Evolutionary conservation across 441 rosid species (phyloP).

Genomic region (Adansonia madagascariensis): DNA sequence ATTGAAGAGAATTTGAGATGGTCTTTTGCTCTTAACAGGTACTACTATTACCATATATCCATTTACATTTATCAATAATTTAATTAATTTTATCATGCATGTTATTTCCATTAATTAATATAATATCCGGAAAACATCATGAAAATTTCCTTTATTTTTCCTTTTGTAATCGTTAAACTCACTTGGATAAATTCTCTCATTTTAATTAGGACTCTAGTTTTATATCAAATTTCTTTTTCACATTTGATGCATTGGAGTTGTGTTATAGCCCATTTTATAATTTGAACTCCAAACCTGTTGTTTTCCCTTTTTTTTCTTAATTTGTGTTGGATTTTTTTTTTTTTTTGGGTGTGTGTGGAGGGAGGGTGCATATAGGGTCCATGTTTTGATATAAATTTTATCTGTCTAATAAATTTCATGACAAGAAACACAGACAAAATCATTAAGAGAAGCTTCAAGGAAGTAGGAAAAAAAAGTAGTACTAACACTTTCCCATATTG

Average conservation of each 20-base stretch:
- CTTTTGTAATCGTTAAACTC: neutral
- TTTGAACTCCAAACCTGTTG: neutral
- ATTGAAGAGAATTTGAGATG: slow-evolving; percentile 64
- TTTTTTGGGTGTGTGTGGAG: neutral
- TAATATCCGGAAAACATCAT: neutral
- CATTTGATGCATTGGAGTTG: too few species aligned
- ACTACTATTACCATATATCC: neutral
- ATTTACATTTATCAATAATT: neutral
- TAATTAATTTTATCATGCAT: neutral
- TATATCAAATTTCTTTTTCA: neutral
- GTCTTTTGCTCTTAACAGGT: slow-evolving; percentile 73
- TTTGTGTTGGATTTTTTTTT: neutral
- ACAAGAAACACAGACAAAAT: neutral
- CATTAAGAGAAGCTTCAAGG: neutral
- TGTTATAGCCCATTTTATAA: neutral
- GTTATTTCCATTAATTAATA: neutral
- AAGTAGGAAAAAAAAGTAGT: neutral
- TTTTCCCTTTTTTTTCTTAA: neutral
- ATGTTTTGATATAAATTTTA: neutral
- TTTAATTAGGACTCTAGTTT: neutral
- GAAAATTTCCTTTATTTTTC: neutral
- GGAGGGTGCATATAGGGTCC: neutral
- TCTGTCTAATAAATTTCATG: neutral
- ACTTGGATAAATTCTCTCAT: neutral
- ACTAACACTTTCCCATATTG: neutral